Conservation (phyloP, 208 protist genomes). For the Trypanosoma conorhini region DNA sequence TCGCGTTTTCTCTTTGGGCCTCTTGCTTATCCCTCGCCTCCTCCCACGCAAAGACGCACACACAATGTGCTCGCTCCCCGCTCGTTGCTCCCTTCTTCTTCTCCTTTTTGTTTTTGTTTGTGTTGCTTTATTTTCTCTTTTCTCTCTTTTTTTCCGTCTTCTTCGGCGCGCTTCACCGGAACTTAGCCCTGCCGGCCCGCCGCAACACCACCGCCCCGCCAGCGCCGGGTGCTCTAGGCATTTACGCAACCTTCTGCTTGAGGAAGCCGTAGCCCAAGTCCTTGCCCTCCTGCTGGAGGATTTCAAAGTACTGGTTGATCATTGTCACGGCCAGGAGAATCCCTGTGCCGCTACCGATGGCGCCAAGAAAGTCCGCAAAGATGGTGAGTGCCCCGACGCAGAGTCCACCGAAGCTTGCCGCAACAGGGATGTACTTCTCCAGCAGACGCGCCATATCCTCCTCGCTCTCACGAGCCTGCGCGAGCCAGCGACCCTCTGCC, state of each 20-base stretch:
- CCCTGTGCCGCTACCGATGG: slow-evolving; percentile 98
- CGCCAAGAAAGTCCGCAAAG: slow-evolving; percentile 98
- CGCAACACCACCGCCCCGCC: not conserved
- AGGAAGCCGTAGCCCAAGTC: slow-evolving; percentile 81
- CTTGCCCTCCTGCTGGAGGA: slow-evolving; percentile 98
- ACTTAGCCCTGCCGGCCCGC: not conserved
- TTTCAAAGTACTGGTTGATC: slow-evolving; percentile 99
- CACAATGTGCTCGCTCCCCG: no score
- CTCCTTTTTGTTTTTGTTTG: slow-evolving; percentile 19
- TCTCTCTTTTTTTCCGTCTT: not conserved
- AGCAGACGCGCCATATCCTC: slow-evolving; percentile 88
- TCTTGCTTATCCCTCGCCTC: not conserved
- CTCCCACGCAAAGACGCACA: not conserved
- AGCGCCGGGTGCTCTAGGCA: not conserved
- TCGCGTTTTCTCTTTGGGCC: not conserved
- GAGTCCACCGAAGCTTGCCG: slow-evolving; percentile 99
- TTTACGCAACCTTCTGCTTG: slow-evolving; percentile 73
- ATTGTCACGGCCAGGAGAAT: slow-evolving; percentile 99
- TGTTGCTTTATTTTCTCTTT: not conserved
- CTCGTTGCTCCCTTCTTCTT: not conserved
- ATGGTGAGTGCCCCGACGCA: slow-evolving; percentile 99
- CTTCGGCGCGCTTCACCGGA: not conserved
- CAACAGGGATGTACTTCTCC: slow-evolving; percentile 99
- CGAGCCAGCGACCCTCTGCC: slow-evolving; percentile 95
- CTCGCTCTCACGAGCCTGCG: slow-evolving; percentile 86